A percentile compares a stretch with the other conserved stretches of the same genome.
phyloP scores from a whole-genome alignment of 225 moss, liverwort and hornwort genomes.

The Pseudoscleropodium purum region DNA sequence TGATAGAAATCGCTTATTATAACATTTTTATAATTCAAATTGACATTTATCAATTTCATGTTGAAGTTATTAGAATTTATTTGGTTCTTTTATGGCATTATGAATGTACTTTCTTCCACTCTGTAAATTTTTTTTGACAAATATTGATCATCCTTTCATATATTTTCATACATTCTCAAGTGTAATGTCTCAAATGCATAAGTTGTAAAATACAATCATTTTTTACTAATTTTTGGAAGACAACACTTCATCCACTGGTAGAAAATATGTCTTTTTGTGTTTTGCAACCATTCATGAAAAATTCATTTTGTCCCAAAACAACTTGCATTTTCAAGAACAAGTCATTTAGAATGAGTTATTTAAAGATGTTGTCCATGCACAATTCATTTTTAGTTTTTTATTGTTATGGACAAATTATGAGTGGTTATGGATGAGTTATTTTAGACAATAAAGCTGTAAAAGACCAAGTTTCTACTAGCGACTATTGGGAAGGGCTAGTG shows the following conservation, averaged over 20 bases:
- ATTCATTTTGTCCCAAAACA: background rate
- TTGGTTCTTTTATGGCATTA: background rate
- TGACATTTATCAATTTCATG: background rate
- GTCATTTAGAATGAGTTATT: background rate
- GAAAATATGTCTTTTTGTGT: background rate
- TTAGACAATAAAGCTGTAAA: rapidly evolving
- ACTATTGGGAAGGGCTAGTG: background rate
- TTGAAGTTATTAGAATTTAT: background rate
- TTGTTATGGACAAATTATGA: background rate
- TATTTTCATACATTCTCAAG: background rate
- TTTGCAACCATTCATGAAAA: background rate
- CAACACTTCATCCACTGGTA: background rate
- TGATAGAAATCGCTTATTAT: background rate
- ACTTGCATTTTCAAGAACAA: background rate
- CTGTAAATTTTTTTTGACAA: background rate
- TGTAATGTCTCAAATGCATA: background rate
- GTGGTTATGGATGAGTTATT: background rate
- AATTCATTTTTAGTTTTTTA: background rate
- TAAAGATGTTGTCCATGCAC: rapidly evolving
- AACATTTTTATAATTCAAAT: background rate
- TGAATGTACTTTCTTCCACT: background rate
- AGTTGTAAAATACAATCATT: background rate
- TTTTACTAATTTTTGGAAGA: background rate
- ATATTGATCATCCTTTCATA: background rate
- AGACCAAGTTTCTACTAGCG: background rate